Percentiles rank a stretch among this genome's conserved stretches.
These are phyloP conservation scores for Leccinum broughii DNA, from an alignment of 768 basidiomycete genomes.

Conservation along the genomic window DNA sequence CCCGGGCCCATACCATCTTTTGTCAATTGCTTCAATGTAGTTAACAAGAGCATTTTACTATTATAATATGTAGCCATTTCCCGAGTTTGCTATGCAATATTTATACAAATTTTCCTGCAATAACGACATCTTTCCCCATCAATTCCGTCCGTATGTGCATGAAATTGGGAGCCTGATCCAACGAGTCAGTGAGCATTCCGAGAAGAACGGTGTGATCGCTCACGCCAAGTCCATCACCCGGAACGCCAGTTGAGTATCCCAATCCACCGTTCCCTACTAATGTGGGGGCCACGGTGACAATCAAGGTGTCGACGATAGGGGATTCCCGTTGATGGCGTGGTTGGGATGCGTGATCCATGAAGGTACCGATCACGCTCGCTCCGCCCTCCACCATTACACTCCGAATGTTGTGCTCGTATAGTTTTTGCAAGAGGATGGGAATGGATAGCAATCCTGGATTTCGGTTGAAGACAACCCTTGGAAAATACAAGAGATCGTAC, in stretches of 20 bases:
- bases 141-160: slow-evolving; percentile 29
- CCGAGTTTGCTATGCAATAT: not conserved
- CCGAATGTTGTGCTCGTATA: slow-evolving; percentile 57
- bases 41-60: too few species aligned
- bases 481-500: slow-evolving; percentile 26
- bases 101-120: slow-evolving; percentile 29
- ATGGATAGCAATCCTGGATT: slow-evolving; percentile 44
- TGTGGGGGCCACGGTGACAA: slow-evolving; percentile 87
- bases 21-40: too few species aligned
- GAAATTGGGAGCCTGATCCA: slow-evolving; percentile 25
- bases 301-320: slow-evolving; percentile 62
- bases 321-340: slow-evolving; percentile 7
- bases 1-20: too few species aligned
- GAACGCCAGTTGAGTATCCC: slow-evolving; percentile 43
- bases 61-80: too few species aligned
- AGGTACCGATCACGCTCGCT: slow-evolving; percentile 71
- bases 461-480: not conserved
- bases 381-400: slow-evolving; percentile 98
- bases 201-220: slow-evolving; percentile 1
- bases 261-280: slow-evolving; percentile 76
- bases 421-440: slow-evolving; percentile 46
- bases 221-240: slow-evolving; percentile 19
- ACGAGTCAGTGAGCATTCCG: not conserved
- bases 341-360: slow-evolving; percentile 18
- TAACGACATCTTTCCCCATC: slow-evolving; percentile 36